Evolutionary conservation across 495 filamentous ascomycete species (phyloP), one percentile per base, ranked within the genome.

Genomic region (Hypoxylon fuscum): DNA sequence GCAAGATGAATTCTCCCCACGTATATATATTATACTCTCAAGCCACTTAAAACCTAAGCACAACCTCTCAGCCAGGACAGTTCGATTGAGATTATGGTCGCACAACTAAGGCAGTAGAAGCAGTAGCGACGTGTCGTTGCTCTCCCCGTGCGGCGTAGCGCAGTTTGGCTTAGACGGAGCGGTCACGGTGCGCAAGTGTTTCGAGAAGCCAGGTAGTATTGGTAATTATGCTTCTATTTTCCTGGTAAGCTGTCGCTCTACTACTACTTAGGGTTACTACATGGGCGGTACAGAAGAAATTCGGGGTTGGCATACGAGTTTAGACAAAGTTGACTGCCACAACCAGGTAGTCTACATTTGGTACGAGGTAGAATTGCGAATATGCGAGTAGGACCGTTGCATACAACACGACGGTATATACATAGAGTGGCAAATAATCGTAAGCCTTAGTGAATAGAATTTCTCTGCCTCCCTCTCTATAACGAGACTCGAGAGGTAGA

Each of bases 231-330:
- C 25, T 40, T 40, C 63, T 65, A 55, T 59, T 43, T 58, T 42
- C 31, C 40, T 62, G 57, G 63, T 66, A 66, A 66, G 63, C 57
- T 34, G 41, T 21, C 18, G 53, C 12, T 48, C 48, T 44, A 50
- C 41, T 62, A 27, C n/a, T n/a, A 53, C 42, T 46, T 15, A 3
- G 1, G 42, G 11, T 57, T 43, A 43, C 41, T 65, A 50, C 29
- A 34, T 59, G n/a, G 38, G 32, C 38, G 45, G 41, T 55, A 59
- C 14, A 59, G 40, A 51, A 60, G 46, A 47, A 14, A 40, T 48
- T 43, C 10, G 34, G 48, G 43, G 9, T 7, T 40, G 11, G 29
- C 61, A 11, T 59, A 64, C 61, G 53, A 21, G 12, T 37, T 21
- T 48, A 41, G 17, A 43, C 5, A 20, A 59, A 25, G 22, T 38